phyloP scores from a whole-genome alignment of 805 yeast genomes.

The Kodamaea kakaduensis region DNA sequence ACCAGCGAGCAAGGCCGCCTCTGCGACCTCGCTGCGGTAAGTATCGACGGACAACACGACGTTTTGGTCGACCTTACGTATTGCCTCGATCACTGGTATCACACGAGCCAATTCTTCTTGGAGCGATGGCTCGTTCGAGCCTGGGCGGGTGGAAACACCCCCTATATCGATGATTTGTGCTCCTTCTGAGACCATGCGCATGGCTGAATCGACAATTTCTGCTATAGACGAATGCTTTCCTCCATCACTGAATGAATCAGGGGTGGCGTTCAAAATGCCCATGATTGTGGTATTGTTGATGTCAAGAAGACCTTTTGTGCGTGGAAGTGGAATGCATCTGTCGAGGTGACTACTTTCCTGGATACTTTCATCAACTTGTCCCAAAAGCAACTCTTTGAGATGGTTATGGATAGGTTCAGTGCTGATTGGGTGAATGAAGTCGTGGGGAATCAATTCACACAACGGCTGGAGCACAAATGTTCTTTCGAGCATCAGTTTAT shows the following conservation, averaged over 20 bases:
- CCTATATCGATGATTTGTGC: conserved; percentile 88
- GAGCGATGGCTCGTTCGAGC: conserved; percentile 55
- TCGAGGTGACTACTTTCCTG: conserved; percentile 51
- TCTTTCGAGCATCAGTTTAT: conserved; percentile 81
- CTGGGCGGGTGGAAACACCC: conserved; percentile 92
- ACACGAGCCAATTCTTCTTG: conserved; percentile 72
- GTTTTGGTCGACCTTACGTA: conserved; percentile 37
- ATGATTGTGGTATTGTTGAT: conserved; percentile 68
- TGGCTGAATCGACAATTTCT: conserved; percentile 43
- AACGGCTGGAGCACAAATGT: conserved; percentile 88
- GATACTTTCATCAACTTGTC: conserved; percentile 32
- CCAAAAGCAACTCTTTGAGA: conserved; percentile 45
- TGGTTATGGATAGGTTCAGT: conserved; percentile 77
- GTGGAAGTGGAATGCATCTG: conserved; percentile 47
- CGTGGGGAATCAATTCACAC: conserved; percentile 71
- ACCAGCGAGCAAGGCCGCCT: conserved; percentile 62
- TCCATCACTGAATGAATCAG: conserved; percentile 95
- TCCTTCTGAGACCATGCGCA: conserved; percentile 50
- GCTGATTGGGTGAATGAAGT: conserved; percentile 73
- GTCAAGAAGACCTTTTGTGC: conserved; percentile 20
- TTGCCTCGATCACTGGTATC: conserved; percentile 60
- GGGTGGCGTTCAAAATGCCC: conserved; percentile 88
- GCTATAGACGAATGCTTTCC: conserved; percentile 41
- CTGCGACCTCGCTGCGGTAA: conserved; percentile 72
- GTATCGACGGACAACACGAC: conserved; percentile 83